phyloP scores from a whole-genome alignment of 2,329 filamentous ascomycete species.

The Colletotrichum liriopes region DNA sequence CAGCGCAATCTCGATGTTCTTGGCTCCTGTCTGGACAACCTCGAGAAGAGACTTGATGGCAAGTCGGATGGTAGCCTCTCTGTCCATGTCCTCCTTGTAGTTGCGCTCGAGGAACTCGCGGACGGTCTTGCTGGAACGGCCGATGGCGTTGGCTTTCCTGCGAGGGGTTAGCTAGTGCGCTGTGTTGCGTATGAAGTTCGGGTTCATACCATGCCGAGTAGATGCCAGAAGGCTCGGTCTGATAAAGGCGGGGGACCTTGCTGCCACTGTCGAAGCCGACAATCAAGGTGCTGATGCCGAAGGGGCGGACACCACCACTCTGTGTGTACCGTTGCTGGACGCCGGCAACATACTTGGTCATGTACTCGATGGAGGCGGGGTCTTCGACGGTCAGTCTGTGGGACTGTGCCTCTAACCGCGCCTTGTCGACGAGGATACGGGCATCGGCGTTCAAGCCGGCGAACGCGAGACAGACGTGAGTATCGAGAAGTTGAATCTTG shows the following conservation, averaged over 20 bases:
- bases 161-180: slow-evolving; percentile 21
- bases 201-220: slow-evolving; percentile 90
- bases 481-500: slow-evolving; percentile 97
- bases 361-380: slow-evolving; percentile 98
- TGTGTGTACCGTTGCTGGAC: slow-evolving; percentile 99
- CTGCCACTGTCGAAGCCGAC: slow-evolving; percentile 98
- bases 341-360: slow-evolving; percentile 97
- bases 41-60: slow-evolving; percentile 98
- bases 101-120: slow-evolving; percentile 99
- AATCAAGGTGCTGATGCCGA: slow-evolving; percentile 92
- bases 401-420: slow-evolving; percentile 95
- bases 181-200: not conserved
- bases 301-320: slow-evolving; percentile 97
- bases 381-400: slow-evolving; percentile 98
- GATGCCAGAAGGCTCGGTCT: slow-evolving; percentile 99
- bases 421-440: slow-evolving; percentile 98
- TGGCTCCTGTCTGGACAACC: slow-evolving; percentile 98
- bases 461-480: slow-evolving; percentile 96
- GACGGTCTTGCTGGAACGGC: slow-evolving; percentile 98
- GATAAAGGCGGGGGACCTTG: slow-evolving; percentile 90
- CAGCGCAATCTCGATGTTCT: slow-evolving; percentile 99
- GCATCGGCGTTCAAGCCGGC: slow-evolving; percentile 98
- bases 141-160: slow-evolving; percentile 99
- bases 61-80: slow-evolving; percentile 94
- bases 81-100: slow-evolving; percentile 98